A percentile compares a stretch with the other conserved stretches of the same genome.
Conservation (phyloP, 2,329 filamentous ascomycete genomes). For the Claviceps paspali region DNA sequence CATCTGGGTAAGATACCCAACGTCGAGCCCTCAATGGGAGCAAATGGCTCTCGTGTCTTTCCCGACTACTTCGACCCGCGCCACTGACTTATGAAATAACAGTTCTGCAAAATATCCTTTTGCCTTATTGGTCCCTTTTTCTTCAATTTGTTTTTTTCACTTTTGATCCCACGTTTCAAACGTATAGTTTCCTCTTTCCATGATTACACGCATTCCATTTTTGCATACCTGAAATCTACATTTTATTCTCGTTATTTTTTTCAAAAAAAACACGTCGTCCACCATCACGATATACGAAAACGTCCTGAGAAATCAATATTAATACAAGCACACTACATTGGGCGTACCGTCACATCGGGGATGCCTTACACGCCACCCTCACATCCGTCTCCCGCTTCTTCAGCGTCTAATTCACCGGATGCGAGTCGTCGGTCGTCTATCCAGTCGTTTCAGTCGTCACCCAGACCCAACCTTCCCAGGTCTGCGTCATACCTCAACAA, state of each 20-base stretch:
- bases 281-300: background rate
- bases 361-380: slow-evolving; percentile 86
- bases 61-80: background rate
- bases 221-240: no score
- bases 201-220: background rate
- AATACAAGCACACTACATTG: slow-evolving; percentile 5
- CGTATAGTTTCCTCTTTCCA: no score
- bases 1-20: slow-evolving; percentile 3
- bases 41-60: background rate
- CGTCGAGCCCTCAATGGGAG: no score
- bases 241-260: no score
- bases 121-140: background rate
- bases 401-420: slow-evolving; percentile 39
- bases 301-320: background rate
- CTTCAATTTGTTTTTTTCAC: background rate
- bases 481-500: slow-evolving; percentile 52
- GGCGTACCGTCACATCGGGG: slow-evolving; percentile 21
- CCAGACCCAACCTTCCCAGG: slow-evolving; percentile 41
- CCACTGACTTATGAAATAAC: background rate
- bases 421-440: slow-evolving; percentile 44
- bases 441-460: slow-evolving; percentile 31
- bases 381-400: slow-evolving; percentile 46
- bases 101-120: no score
- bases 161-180: background rate
- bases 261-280: background rate